Evolutionary conservation across 805 yeast genomes (phyloP), one percentile per base, ranked within the genome.

Genomic region (Candida silvicultrix): DNA sequence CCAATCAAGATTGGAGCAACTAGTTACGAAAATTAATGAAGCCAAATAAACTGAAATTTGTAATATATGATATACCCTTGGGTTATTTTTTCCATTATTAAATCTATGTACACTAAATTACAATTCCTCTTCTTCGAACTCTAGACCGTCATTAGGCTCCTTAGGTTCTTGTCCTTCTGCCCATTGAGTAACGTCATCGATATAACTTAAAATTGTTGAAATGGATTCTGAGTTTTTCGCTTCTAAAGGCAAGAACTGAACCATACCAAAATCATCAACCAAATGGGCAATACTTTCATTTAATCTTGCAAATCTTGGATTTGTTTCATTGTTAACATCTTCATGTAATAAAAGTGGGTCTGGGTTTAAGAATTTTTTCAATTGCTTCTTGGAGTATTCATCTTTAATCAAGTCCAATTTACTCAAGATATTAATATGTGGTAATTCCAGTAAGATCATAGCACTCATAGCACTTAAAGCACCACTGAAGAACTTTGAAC

Each of bases 241-340:
- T 59, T 89, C 95, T 51, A 94, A 72, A 0, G 99, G 98, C 53
- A 94, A 68, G 60, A 89, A 94, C 62, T 94, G 97, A 3, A 94
- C 97, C 99, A 94, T 94, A 7, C 99, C 99, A 63, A 94, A 94
- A 58, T 94, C 99, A 60, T 94, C 98, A 32, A 90, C 95, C 54
- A 94, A 70, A 51, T 85, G 81, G 0, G 97, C 97, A 54, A 94
- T 89, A 15, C 90, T 77, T 54, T 77, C 77, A 62, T 89, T 92
- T 49, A 94, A 73, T 50, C 73, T 78, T 35, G 81, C 75, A 59
- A 81, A 92, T 57, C 76, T 83, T 39, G 83, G 81, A 54, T 80
- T 80, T 42, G 77, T 67, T 38, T 68, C 70, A 42, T 70, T 69
- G 45, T 74, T 74, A 6, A 71, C 74, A 36, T 72, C 75, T 37